Conservation (phyloP, 2,329 filamentous ascomycete genomes). For the Fusarium compactum region DNA sequence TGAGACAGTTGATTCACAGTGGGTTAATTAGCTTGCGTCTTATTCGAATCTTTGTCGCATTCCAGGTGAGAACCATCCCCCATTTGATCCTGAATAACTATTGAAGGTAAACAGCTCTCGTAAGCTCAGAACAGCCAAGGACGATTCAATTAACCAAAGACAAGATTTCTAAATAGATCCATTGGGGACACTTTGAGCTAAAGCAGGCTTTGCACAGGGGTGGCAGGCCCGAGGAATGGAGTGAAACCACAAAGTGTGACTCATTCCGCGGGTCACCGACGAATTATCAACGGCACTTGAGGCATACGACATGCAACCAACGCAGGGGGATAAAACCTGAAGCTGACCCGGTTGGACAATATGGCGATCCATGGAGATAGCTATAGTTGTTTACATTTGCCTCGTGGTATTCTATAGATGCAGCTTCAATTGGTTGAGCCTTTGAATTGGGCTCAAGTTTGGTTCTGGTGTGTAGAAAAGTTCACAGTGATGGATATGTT, state of each 20-base stretch:
- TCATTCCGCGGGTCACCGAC: conserved; percentile 42
- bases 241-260: conserved; percentile 48
- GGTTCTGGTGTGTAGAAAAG: neutral
- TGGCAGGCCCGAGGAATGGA: conserved; percentile 43
- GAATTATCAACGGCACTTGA: conserved; percentile 40
- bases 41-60: conserved; percentile 2
- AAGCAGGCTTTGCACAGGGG: conserved; percentile 40
- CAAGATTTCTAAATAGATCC: conserved; percentile 33
- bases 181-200: conserved; percentile 30
- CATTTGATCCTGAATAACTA: neutral
- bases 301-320: conserved; percentile 35
- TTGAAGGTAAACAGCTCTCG: neutral
- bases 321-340: conserved; percentile 25
- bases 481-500: conserved; percentile 6
- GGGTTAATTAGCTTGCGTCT: neutral
- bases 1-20: conserved; percentile 16
- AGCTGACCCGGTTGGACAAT: conserved; percentile 26
- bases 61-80: neutral
- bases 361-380: conserved; percentile 23
- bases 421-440: conserved; percentile 22
- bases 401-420: conserved; percentile 28
- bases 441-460: conserved; percentile 28
- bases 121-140: conserved; percentile 36
- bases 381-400: conserved; percentile 9
- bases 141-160: conserved; percentile 31